These are phyloP conservation scores for Penicillium subrubescens DNA, from an alignment of 495 filamentous ascomycete species.

Conservation along the genomic window DNA sequence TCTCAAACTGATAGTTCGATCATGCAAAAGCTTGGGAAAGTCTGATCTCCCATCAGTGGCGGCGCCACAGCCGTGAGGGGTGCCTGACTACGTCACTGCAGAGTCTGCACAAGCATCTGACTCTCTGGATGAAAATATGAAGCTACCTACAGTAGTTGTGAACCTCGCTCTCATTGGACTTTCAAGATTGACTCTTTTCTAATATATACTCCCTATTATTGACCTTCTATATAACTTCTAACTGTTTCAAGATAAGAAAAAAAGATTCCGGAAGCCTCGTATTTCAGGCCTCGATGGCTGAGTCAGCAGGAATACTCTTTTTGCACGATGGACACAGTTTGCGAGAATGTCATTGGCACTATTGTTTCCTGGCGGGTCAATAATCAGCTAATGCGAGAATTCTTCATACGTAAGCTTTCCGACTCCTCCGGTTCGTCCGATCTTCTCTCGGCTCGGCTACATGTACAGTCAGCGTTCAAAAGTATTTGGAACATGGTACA, in stretches of 20 bases:
- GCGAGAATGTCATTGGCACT: background rate
- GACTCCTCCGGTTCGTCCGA: background rate
- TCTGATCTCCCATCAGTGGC: conserved; percentile 17
- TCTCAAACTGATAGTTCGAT: background rate
- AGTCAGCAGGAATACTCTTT: background rate
- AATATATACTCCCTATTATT: too few relatives aligned
- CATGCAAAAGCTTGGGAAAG: background rate
- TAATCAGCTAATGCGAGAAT: background rate
- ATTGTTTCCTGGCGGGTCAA: background rate
- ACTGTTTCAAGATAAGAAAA: background rate
- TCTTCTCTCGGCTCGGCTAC: background rate
- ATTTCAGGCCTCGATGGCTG: background rate
- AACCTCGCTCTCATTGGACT: too few relatives aligned
- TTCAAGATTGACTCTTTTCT: background rate
- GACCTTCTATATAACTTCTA: too few relatives aligned
- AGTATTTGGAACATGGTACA: too few relatives aligned
- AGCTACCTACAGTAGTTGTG: too few relatives aligned
- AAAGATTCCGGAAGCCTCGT: background rate
- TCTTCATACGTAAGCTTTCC: background rate
- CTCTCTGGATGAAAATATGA: background rate
- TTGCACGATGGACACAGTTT: background rate
- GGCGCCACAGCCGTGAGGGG: conserved; percentile 23
- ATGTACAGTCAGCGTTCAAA: too few relatives aligned
- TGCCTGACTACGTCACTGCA: conserved; percentile 21
- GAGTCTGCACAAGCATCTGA: conserved; percentile 12